Evolutionary conservation across 1,139 yeast species (phyloP).

Genomic region (Hansenula sp.): DNA sequence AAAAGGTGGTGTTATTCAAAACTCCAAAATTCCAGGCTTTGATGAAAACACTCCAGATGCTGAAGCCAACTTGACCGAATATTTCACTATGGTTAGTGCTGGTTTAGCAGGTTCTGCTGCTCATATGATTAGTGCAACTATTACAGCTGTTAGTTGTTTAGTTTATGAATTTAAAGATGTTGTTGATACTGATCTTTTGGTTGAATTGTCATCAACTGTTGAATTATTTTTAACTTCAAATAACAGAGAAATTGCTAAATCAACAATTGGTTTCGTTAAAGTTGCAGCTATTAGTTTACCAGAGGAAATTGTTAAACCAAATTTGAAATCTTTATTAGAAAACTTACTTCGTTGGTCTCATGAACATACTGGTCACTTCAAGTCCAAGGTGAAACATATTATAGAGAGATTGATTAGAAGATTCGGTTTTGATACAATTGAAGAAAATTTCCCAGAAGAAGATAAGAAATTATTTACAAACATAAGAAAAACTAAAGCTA

Average conservation of each 20-base stretch:
- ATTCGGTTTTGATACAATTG: conserved; percentile 80
- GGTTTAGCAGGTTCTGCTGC: conserved; percentile 94
- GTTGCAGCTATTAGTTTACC: conserved; percentile 86
- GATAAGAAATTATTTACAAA: conserved; percentile 79
- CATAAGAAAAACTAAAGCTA: conserved; percentile 79
- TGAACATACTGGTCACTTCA: conserved; percentile 93
- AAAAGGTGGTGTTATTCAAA: conserved; percentile 63
- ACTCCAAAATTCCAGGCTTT: conserved; percentile 65
- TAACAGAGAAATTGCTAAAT: conserved; percentile 88
- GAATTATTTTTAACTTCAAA: conserved; percentile 87
- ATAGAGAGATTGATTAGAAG: conserved; percentile 87
- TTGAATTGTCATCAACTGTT: conserved; percentile 82
- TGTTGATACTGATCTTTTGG: conserved; percentile 49
- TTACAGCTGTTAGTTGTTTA: conserved; percentile 84
- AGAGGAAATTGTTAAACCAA: conserved; percentile 65
- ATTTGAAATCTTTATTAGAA: conserved; percentile 59
- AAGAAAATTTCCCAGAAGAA: conserved; percentile 80
- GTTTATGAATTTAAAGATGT: conserved; percentile 78
- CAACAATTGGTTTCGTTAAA: conserved; percentile 92
- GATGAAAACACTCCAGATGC: conserved; percentile 57
- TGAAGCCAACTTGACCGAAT: conserved; percentile 72
- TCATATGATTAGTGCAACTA: conserved; percentile 94
- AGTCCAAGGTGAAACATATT: conserved; percentile 86
- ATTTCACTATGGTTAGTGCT: conserved; percentile 90
- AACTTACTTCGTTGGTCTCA: conserved; percentile 90